Evolutionary conservation across 2,329 filamentous ascomycete species (phyloP).

Genomic region (Scorias spongiosa): DNA sequence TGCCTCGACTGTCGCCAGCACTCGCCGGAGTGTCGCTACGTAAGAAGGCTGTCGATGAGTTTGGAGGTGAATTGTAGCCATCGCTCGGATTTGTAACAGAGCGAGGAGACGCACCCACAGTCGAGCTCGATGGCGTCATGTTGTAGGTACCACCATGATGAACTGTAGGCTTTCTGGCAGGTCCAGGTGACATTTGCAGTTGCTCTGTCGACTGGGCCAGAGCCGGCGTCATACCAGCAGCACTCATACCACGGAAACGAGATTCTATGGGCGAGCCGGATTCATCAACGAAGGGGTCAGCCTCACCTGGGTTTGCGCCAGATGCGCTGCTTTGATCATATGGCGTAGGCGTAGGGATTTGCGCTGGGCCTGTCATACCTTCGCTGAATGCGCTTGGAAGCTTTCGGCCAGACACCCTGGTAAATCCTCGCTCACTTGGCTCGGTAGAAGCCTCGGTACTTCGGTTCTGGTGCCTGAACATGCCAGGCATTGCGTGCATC

Average conservation of each 20-base stretch:
- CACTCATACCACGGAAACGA: constrained; percentile 15
- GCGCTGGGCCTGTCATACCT: constrained; percentile 27
- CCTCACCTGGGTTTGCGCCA: not conserved
- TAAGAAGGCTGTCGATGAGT: constrained; percentile 1
- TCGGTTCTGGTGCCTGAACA: constrained; percentile 22
- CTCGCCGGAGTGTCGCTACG: constrained; percentile 8
- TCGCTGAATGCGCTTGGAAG: constrained; percentile 33
- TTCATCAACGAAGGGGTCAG: constrained; percentile 28
- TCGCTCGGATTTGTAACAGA: constrained; percentile 4
- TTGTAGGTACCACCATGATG: constrained; percentile 17
- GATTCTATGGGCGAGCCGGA: constrained; percentile 29
- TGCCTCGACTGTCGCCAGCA: constrained; percentile 7
- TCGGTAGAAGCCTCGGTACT: constrained; percentile 6
- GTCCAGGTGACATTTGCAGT: constrained; percentile 19
- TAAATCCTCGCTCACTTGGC: constrained; percentile 28
- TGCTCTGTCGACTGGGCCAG: constrained; percentile 5
- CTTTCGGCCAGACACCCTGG: constrained; percentile 33
- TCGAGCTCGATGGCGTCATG: constrained; percentile 5
- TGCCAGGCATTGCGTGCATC: constrained; percentile 21
- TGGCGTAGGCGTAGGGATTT: constrained; percentile 4
- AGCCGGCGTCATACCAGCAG: constrained; percentile 4
- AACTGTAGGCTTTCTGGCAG: constrained; percentile 18
- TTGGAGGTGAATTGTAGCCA: constrained; percentile 6
- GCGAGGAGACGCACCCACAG: constrained; percentile 1
- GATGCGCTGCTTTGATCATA: constrained; percentile 7